Conservation (phyloP, 768 basidiomycete genomes). For the Serendipita sp. region DNA sequence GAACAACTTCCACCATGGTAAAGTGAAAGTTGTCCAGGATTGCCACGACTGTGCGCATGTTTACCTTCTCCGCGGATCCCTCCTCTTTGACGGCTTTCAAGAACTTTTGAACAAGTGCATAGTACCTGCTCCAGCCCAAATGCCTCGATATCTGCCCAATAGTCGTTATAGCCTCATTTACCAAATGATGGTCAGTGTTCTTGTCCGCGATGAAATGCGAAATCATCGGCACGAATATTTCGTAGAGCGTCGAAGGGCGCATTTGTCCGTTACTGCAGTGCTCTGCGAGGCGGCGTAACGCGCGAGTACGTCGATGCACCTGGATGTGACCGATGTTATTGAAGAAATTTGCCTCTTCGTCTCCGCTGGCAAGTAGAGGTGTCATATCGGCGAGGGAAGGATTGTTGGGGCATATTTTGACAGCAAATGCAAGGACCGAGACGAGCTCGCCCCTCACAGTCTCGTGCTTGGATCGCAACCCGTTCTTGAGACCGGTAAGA, state of each 20-base stretch:
- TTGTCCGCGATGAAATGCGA: slow-evolving; percentile 53
- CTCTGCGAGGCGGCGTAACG: slow-evolving; percentile 70
- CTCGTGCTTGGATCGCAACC: slow-evolving; percentile 64
- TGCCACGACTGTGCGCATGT: slow-evolving; percentile 69
- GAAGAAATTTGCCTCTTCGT: slow-evolving; percentile 94
- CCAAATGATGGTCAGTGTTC: slow-evolving; percentile 60
- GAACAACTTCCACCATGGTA: slow-evolving; percentile 42
- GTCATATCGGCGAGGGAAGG: slow-evolving; percentile 59
- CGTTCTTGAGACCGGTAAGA: slow-evolving; percentile 64
- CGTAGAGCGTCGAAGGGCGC: slow-evolving; percentile 51
- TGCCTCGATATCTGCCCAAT: slow-evolving; percentile 63
- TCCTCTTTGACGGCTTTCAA: slow-evolving; percentile 35
- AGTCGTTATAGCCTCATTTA: slow-evolving; percentile 73
- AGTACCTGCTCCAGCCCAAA: slow-evolving; percentile 73
- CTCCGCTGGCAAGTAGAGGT: slow-evolving; percentile 64
- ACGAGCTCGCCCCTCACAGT: slow-evolving; percentile 76
- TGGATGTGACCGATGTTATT: slow-evolving; percentile 91
- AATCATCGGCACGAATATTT: slow-evolving; percentile 77
- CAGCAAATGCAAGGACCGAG: slow-evolving; percentile 58
- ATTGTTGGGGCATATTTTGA: slow-evolving; percentile 45
- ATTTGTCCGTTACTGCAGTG: slow-evolving; percentile 50
- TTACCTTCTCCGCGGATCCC: slow-evolving; percentile 54
- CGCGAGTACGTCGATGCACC: slow-evolving; percentile 72
- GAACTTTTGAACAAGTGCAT: slow-evolving; percentile 64
- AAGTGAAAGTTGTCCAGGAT: slow-evolving; percentile 88